Conservation (phyloP, 139 green algal genomes). For the Zygnema cylindricum region DNA sequence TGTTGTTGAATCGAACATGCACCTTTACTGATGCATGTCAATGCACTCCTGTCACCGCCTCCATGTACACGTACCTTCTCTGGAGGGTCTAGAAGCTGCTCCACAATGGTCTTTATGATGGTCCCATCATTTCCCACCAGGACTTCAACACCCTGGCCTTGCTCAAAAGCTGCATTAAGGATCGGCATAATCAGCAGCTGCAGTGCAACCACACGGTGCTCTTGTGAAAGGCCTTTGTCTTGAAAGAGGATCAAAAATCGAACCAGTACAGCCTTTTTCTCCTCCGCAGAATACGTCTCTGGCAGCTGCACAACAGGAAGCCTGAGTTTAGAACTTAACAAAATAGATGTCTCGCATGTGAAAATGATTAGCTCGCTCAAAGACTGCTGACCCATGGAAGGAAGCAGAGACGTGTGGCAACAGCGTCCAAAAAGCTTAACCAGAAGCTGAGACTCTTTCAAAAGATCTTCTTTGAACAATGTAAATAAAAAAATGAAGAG, state of each 20-base stretch:
- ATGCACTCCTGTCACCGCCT: not conserved
- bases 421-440: too few relatives aligned
- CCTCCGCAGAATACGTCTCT: slow-evolving; percentile 48
- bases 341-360: too few relatives aligned
- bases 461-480: too few relatives aligned
- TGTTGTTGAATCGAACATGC: slow-evolving; percentile 3
- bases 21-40: not conserved
- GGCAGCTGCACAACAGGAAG: slow-evolving; percentile 49
- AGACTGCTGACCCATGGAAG: too few relatives aligned
- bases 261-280: slow-evolving; percentile 67
- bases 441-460: too few relatives aligned
- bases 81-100: slow-evolving; percentile 63
- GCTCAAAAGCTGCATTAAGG: slow-evolving; percentile 69
- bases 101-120: slow-evolving; percentile 63
- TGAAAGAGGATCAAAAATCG: slow-evolving; percentile 72
- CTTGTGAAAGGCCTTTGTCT: slow-evolving; percentile 26
- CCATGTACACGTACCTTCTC: slow-evolving; percentile 61
- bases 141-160: slow-evolving; percentile 52
- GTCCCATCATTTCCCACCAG: slow-evolving; percentile 50
- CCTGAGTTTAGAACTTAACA: too few relatives aligned
- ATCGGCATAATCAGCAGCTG: slow-evolving; percentile 84
- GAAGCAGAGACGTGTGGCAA: too few relatives aligned
- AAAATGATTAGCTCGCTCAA: too few relatives aligned
- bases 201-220: slow-evolving; percentile 72
- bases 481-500: too few relatives aligned